Base-by-base conservation (phyloP, 2,329 filamentous ascomycete species). In the Colletotrichum paranaense region DNA sequence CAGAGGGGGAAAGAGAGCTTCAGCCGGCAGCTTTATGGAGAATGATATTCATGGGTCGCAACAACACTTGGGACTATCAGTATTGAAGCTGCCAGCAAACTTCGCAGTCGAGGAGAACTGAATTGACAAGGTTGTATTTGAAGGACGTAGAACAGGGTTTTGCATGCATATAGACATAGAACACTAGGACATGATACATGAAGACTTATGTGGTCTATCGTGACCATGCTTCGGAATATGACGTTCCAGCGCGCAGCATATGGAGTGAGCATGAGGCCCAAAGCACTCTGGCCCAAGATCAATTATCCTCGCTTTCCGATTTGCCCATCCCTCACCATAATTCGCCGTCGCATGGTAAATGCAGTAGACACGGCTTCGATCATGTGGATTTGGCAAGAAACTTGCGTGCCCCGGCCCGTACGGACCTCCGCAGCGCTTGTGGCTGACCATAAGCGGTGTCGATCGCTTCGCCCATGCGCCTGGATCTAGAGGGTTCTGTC, bases 331-430 rank as follows among this genome's bases (percentile, higher is more conserved):
- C 35, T 77, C 65, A 5, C 76, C 76, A 30, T 57, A 70, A 68
- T 84, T 86, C 1, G 83, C 80, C 1, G 88, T 89, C 0, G 88
- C 88, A 75, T 91, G 88, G 78, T 88, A 91, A 0, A 88, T 85
- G 65, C 87, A 89, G 86, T 86, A 91, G 5, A 85, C 87, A 78
- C 90, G 84, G 0, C 79, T 84, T 2, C 84, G 86, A 73, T 90
- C 88, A n/a, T 42, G 67, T 0, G 88, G 88, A 74, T 87, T 90
- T 32, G 79, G 81, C 79, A 91, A 90, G 82, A 91, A 91, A 1
- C 87, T 88, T 74, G 90, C 90, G 69, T 90, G 88, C 0, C 88
- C 89, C 0, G 88, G 87, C 7, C 89, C 88, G 65, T 87, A 90
- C 75, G 89, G 89, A 2, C 88, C 88, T 1, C 70, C 70, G 49